Base-by-base conservation (phyloP, 2,329 filamentous ascomycete species). In the Fusarium longipes region DNA sequence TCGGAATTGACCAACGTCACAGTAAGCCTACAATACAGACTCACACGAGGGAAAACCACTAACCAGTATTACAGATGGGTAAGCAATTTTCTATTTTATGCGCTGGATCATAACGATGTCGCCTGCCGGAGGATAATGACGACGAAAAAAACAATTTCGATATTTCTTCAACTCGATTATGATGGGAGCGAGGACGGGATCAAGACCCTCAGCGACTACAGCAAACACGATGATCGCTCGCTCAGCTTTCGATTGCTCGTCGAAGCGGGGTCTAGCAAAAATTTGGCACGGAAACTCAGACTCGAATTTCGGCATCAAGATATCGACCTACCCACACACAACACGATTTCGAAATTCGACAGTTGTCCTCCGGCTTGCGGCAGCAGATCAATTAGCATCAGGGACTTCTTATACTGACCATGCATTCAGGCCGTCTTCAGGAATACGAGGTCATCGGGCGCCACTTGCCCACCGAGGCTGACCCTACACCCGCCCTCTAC, bases 401-500 rank as follows among this genome's bases (percentile, higher is more conserved):
- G 20, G 32, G 51, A 65, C 48, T 12, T 48, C 29, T 29, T 24
- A 61, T 70, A 79, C 81, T 79, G 70, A 79, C 75, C 67, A 60
- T 62, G 39, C 53, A 57, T 44, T 45, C 83, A 99, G 96, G 94
- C 93, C 96, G 96, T 90, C 94, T 99, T 87, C 92, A 93, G 84
- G 96, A 99, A 91, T 99, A 97, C 90, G 96, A 98, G 91, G 95
- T 99, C 88, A 97, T 99, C 82, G 96, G 96, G 87, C 95, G 96
- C 86, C 95, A 97, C 86, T 85, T 99, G 91, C 96, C 96, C 85
- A 93, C 91, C 81, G 96, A 99, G 88, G 88, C 91, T 82, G 97
- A 97, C 89, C 93, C 95, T 80, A 93, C 93, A 79, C 96, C 96
- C 78, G 95, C 96, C 87, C 91, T 99, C 84, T 99, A 98, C 91